These are phyloP conservation scores for Firmiana major DNA, from an alignment of 345 rosid species.

Conservation along the genomic window DNA sequence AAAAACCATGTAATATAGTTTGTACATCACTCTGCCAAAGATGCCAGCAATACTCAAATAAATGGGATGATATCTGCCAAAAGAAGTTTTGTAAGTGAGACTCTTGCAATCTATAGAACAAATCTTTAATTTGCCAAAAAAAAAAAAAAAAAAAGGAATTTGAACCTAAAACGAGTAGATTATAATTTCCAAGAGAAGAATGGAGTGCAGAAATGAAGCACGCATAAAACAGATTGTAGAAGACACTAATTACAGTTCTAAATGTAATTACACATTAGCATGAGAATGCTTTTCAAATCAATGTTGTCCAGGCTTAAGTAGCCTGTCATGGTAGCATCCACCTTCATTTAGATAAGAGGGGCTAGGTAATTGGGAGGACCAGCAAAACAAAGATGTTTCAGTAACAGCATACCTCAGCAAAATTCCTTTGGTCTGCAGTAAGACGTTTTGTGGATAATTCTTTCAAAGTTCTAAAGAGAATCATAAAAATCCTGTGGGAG, in stretches of 20 bases:
- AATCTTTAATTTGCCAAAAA: background rate
- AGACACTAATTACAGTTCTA: background rate
- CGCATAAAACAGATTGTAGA: background rate
- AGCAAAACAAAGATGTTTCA: conserved; percentile 10
- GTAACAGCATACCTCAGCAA: conserved; percentile 56
- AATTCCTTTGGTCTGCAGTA: conserved; percentile 76
- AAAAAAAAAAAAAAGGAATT: conserved; percentile 9
- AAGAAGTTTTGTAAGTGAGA: conserved; percentile 19
- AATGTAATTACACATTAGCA: background rate
- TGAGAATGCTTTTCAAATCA: background rate
- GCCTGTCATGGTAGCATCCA: background rate
- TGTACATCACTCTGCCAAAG: conserved; percentile 96
- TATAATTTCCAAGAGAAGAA: background rate
- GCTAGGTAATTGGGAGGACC: conserved; percentile 3
- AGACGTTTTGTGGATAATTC: conserved; percentile 95
- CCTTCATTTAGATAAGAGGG: background rate
- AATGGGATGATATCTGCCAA: conserved; percentile 85
- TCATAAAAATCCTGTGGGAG: conserved; percentile 90
- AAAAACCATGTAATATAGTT: conserved; percentile 71
- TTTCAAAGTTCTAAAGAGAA: conserved; percentile 82
- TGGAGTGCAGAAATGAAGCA: background rate
- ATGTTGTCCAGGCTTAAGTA: background rate
- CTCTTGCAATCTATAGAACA: background rate
- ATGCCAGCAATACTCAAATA: conserved; percentile 83
- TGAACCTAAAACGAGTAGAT: background rate